Evolutionary conservation across 2,329 filamentous ascomycete genomes (phyloP), one percentile per base, ranked within the genome.

Genomic region (Aspergillaceae sp.): DNA sequence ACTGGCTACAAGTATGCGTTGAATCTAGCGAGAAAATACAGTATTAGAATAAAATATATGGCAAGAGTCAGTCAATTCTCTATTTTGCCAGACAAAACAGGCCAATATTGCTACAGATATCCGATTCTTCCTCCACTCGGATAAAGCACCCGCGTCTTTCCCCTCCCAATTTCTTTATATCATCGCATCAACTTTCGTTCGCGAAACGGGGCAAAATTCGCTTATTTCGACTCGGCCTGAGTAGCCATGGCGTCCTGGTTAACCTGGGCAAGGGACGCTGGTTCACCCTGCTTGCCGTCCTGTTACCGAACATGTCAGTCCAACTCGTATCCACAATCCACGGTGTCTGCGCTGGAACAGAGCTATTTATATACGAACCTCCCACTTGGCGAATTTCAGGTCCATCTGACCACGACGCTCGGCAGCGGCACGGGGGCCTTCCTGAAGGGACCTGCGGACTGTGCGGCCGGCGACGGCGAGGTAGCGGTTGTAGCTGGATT

Each of bases 401-500:
- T 97, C 91, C 74, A 84, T 84, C 72, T 89, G 82, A 66, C 89
- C 90, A 69, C 92, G 83, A 68, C 87, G 84, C 81, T 97, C 92
- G 56, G 90, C 89, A 58, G 70, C 70, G 58, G 96, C 72, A 75
- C 92, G 83, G 77, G 89, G 85, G 48, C 92, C 87, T 67, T 98
- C 92, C 80, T 97, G 96, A 71, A 98, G 79, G 70, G 89, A 94
- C 71, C 88, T 86, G 76, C 94, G 92, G 71, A 98, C 87, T 67
- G 87, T 86, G 73, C 90, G 89, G 73, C 90, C 83, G 66, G 92
- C 89, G 75, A 98, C 82, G 67, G 90, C 83, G 69, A 98, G 84
- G 84, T 96, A 97, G 77, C 90, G 92, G 85, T 98, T 98, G 87
- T 98, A 98, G 77, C 92, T 98, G 71, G 68, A 47, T 54, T 26